These are phyloP conservation scores for Protea cynaroides DNA, from an alignment of 164 flowering plant species.

Conservation along the genomic window DNA sequence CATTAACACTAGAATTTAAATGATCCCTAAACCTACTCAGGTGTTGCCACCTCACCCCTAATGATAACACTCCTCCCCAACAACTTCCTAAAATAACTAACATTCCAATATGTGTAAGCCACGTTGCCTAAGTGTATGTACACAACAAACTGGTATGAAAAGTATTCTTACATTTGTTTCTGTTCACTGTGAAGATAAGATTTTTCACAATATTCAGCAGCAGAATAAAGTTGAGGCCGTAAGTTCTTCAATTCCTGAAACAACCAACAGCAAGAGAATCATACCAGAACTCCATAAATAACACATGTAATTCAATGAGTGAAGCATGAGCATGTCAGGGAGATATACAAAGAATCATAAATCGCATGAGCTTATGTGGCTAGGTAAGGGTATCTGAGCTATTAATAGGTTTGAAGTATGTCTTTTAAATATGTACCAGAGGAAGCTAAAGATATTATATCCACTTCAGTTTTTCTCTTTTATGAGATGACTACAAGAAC, in stretches of 20 bases:
- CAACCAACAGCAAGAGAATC: not conserved
- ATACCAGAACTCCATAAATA: not conserved
- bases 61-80: too few species aligned
- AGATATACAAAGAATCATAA: not conserved
- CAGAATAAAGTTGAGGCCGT: constrained; percentile 10
- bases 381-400: not conserved
- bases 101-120: too few species aligned
- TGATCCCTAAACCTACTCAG: too few species aligned
- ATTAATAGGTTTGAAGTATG: not conserved
- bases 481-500: too few species aligned
- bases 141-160: not conserved
- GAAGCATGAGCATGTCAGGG: not conserved
- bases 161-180: constrained; percentile 18
- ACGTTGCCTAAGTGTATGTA: too few species aligned
- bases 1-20: too few species aligned
- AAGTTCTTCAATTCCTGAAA: constrained; percentile 8
- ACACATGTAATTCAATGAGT: not conserved
- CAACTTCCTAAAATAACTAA: too few species aligned
- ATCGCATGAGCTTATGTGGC: not conserved
- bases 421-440: not conserved
- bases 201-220: constrained; percentile 56
- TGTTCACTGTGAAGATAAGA: constrained; percentile 87
- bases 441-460: not conserved
- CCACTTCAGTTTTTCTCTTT: too few species aligned
- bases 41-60: too few species aligned